Base-by-base conservation (phyloP, 2,329 filamentous ascomycete species). In the Rachicladosporium sp. region DNA sequence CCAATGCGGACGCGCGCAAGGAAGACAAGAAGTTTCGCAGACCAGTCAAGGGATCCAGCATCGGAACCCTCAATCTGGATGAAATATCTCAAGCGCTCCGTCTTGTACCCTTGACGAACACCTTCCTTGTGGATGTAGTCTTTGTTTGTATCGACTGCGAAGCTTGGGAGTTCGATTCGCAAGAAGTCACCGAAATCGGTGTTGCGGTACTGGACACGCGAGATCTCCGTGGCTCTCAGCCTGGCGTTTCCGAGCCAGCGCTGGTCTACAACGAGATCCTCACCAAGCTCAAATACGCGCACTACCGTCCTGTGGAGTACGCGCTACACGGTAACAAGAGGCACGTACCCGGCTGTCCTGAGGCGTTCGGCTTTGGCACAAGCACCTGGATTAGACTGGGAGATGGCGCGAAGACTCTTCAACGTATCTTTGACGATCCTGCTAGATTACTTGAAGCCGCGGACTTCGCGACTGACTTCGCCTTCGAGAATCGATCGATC, bases 101-200 rank as follows among this genome's bases (percentile, higher is more conserved):
- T 8, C 23, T 27, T 8, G 23, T 27, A 8, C 4, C 23, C 6
- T 8, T 27, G 23, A 8, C 7, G 23, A 27, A 27, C 23, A 27
- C 5, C 23, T 27, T 27, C 12, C 19, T 34, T 3, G 23, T 36
- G 35, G 65, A 69, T 11, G 69, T 76, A 0, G 68, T 93, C 4
- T 81, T 95, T 48, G 67, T 94, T 42, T 77, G 74, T 46, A 68
- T 96, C 33, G 91, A 98, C 51, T 66, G 91, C 23, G 91, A 98
- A 59, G 78, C 80, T 1, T 84, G 79, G 42, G 91, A 98, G 57
- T 61, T 64, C 11, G 67, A 74, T 34, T 73, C 76, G 8, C 65
- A 69, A 23, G 66, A 74, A 8, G 71, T 96, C 43, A 93, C 88
- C 0, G 91, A 98, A 58, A 70, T 98, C 29, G 91, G 91, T 1